Base-by-base conservation (phyloP, 108 stramenopile genomes). In the Stephanodiscus minutulus region DNA sequence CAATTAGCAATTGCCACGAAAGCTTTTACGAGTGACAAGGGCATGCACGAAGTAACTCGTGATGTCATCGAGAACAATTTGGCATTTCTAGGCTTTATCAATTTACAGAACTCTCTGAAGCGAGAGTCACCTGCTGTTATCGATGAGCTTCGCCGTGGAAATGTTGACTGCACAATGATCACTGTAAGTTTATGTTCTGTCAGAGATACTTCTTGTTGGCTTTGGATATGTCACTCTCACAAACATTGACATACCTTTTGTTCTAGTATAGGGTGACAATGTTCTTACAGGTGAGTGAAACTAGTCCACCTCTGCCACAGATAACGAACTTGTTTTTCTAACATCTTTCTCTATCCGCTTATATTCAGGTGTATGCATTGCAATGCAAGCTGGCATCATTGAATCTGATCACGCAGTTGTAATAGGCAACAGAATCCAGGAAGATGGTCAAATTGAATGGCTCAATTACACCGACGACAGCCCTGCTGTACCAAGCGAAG, bases 21-120 rank as follows among this genome's bases (percentile, higher is more conserved):
- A 47, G 39, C 50, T 7, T 55, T 13, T 17, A 9, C 24, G 7
- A 55, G 54, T 55, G 27, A 27, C 25, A 56, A 56, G 29, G 55
- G 28, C 27, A 28, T 56, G 55, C 71, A 61, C 55, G 59, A 79
- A 44, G 46, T 66, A 28, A 64, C 35, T 20, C 89, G 89, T 13
- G 83, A 79, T 36, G 68, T 83, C 24, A 62, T 87, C 37, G 88
- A 89, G 59, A 49, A 27, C 7, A 73, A 76, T 61, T 59, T 87
- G 29, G 41, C n/a, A 11, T 87, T 87, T 64, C 24, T 69, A 22
- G 86, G 89, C 43, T 68, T 86, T 47, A 62, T 90, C 41, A 83
- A 84, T 49, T 90, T 90, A 65, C 70, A 84, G 70, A 90, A 90
- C 64, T 25, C 49, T 3, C 64, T 90, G 63, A 74, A 78, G 54